Evolutionary conservation across 768 basidiomycete species (phyloP).

Genomic region (Pilatotrama ljubarskyi): DNA sequence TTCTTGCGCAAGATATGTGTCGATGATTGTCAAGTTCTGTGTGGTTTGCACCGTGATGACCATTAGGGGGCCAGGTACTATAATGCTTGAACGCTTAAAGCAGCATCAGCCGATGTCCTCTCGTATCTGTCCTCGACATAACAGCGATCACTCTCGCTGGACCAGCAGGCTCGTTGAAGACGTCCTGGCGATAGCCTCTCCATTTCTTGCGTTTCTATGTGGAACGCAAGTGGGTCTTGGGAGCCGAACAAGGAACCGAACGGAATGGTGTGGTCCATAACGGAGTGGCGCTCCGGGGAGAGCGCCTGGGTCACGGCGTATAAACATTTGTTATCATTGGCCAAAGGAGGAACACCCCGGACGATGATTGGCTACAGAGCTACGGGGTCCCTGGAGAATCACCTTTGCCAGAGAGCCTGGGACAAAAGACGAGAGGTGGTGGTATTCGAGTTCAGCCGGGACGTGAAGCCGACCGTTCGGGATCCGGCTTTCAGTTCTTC

Average conservation of each 20-base stretch:
- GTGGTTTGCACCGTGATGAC: too few relatives aligned
- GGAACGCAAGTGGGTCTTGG: not conserved
- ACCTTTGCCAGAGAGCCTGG: not conserved
- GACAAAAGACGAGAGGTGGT: not conserved
- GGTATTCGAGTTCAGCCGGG: constrained; percentile 2
- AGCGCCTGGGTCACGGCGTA: not conserved
- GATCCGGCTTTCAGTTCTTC: not conserved
- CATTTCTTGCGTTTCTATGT: not conserved
- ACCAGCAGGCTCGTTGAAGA: too few relatives aligned
- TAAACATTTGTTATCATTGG: not conserved
- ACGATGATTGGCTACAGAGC: not conserved
- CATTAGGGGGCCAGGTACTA: too few relatives aligned
- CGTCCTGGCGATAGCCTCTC: not conserved
- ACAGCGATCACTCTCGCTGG: too few relatives aligned
- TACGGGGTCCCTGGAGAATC: too few relatives aligned
- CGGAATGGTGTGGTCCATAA: constrained; percentile 12
- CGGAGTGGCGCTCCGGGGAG: constrained; percentile 4
- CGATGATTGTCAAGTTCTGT: too few relatives aligned
- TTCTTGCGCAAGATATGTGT: too few relatives aligned
- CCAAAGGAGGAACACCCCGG: not conserved
- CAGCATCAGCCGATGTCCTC: too few relatives aligned
- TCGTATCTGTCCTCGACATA: too few relatives aligned
- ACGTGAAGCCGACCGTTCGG: not conserved
- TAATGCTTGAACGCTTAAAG: too few relatives aligned
- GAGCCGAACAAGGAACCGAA: not conserved